Evolutionary conservation across 2,329 filamentous ascomycete genomes (phyloP).

Genomic region (Aspergillus brunneoviolaceus): DNA sequence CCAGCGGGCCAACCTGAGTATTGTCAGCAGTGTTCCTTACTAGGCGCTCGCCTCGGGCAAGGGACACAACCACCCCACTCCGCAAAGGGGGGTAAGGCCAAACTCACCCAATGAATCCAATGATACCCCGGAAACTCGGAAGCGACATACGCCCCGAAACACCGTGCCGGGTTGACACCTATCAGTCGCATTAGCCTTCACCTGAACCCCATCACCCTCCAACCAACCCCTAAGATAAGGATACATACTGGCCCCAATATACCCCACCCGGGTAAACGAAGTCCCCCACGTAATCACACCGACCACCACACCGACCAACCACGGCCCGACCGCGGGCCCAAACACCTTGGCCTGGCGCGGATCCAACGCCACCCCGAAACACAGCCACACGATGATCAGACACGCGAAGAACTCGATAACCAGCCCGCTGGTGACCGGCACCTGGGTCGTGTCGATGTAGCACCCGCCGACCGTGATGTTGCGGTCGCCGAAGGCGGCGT

Average conservation of each 20-base stretch:
- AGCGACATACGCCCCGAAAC: conserved; percentile 47
- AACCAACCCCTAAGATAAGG: background rate
- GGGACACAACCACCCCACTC: background rate
- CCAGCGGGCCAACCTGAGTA: conserved; percentile 27
- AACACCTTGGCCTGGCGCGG: conserved; percentile 52
- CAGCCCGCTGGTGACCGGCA: conserved; percentile 44
- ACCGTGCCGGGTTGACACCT: conserved; percentile 48
- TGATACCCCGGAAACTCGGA: conserved; percentile 37
- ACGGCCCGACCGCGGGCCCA: conserved; percentile 50
- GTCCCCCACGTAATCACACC: conserved; percentile 41
- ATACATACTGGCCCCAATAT: conserved; percentile 40
- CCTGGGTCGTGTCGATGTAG: conserved; percentile 36
- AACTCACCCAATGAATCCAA: conserved; percentile 40
- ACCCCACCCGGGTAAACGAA: conserved; percentile 42
- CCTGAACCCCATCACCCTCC: background rate
- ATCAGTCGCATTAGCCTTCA: background rate
- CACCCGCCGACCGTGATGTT: conserved; percentile 41
- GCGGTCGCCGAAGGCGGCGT: conserved; percentile 29
- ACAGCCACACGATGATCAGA: conserved; percentile 50
- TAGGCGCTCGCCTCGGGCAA: too few species aligned
- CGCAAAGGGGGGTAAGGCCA: background rate
- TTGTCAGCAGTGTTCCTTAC: background rate
- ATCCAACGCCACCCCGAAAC: conserved; percentile 56
- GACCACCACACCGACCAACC: conserved; percentile 48
- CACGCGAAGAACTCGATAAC: conserved; percentile 50